phyloP scores from a whole-genome alignment of 768 basidiomycete species.

The Leccinum uliginosum region DNA sequence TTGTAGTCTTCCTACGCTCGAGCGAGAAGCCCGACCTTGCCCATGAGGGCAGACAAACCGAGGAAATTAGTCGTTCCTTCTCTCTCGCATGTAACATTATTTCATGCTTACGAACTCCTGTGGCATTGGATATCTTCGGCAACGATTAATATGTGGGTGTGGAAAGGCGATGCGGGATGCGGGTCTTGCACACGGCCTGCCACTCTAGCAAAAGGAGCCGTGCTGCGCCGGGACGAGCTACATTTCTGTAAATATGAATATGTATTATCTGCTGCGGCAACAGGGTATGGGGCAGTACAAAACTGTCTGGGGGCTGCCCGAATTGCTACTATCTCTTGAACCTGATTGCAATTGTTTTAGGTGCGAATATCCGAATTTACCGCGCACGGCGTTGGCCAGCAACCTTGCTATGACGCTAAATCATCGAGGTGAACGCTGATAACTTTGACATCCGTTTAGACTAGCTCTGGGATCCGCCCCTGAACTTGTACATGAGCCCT shows the following conservation, averaged over 20 bases:
- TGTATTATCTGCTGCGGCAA: conserved; percentile 40
- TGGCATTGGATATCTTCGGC: neutral
- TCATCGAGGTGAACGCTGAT: neutral
- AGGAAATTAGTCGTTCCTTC: neutral
- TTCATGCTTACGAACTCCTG: conserved; percentile 10
- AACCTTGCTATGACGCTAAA: neutral
- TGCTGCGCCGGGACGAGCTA: conserved; percentile 1
- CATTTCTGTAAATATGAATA: conserved; percentile 18
- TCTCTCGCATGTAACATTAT: conserved; percentile 19
- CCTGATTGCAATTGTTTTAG: neutral
- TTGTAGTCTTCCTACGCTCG: neutral
- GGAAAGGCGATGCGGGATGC: conserved; percentile 3
- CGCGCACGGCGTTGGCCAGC: neutral
- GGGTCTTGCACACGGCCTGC: neutral
- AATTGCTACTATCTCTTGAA: neutral
- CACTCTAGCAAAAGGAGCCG: conserved; percentile 2
- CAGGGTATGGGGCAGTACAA: conserved; percentile 20
- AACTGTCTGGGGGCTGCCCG: neutral
- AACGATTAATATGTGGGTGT: conserved; percentile 9
- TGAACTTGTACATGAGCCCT: neutral
- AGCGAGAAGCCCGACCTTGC: neutral
- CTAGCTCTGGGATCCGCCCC: neutral
- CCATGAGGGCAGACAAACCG: neutral
- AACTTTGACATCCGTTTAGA: neutral
- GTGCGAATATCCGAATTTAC: neutral